phyloP scores from a whole-genome alignment of 495 filamentous ascomycete species.

The Collariella sp. region DNA sequence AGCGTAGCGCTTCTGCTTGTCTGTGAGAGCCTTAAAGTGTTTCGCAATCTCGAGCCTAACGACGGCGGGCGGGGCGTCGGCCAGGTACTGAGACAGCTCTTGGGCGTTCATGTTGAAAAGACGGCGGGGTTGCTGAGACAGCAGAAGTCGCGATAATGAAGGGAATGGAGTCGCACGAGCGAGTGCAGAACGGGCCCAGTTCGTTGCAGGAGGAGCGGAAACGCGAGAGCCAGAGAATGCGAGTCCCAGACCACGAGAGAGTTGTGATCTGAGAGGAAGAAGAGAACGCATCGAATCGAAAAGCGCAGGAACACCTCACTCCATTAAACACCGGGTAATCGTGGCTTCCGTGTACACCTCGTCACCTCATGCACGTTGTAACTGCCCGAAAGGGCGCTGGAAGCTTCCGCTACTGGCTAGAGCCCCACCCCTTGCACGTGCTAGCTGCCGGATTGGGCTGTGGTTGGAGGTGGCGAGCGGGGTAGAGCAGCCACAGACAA shows the following conservation, averaged over 20 bases:
- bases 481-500: background rate
- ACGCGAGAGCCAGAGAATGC: too few species aligned
- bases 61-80: constrained; percentile 80
- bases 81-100: constrained; percentile 64
- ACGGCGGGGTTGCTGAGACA: constrained; percentile 8
- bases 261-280: constrained; percentile 13
- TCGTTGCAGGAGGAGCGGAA: background rate
- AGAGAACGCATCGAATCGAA: constrained; percentile 22
- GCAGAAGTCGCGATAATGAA: background rate
- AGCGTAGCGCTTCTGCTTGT: constrained; percentile 78
- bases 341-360: background rate
- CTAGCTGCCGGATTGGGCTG: background rate
- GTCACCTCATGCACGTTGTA: background rate
- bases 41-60: constrained; percentile 79
- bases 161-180: constrained; percentile 2
- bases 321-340: background rate
- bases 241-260: constrained; percentile 12
- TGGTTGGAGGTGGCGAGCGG: background rate
- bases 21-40: constrained; percentile 76
- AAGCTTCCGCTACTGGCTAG: background rate
- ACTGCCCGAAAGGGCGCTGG: constrained; percentile 6
- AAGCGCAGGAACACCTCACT: constrained; percentile 8
- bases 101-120: constrained; percentile 39
- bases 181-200: background rate
- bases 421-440: background rate